Conservation (phyloP, 179 eudicot species). For the Amaranthus tricolor region DNA sequence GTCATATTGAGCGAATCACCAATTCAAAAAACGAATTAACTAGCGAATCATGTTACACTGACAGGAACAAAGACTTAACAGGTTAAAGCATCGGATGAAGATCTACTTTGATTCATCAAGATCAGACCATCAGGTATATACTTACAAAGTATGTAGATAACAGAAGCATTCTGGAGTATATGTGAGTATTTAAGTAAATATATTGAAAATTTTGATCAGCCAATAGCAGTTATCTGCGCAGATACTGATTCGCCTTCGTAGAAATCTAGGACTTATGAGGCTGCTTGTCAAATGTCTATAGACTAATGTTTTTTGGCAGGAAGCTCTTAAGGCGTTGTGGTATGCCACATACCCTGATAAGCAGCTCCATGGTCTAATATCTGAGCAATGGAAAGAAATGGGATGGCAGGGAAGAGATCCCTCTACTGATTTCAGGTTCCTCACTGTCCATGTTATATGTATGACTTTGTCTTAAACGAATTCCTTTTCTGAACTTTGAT, state of each 20-base stretch:
- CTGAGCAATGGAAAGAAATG: slow-evolving; percentile 97
- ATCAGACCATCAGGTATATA: slow-evolving; percentile 61
- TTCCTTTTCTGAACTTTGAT: background rate
- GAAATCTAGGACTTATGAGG: background rate
- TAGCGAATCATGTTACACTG: too few relatives aligned
- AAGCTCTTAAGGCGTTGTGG: slow-evolving; percentile 79
- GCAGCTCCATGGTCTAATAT: slow-evolving; percentile 59
- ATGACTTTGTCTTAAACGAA: background rate
- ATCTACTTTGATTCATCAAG: slow-evolving; percentile 61
- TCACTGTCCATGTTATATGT: background rate
- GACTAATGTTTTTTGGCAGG: slow-evolving; percentile 36
- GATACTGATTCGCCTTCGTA: background rate
- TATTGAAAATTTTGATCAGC: background rate
- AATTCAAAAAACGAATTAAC: too few relatives aligned
- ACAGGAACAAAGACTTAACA: slow-evolving; percentile 63
- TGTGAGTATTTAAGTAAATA: background rate
- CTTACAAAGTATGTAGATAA: background rate
- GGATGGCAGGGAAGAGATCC: slow-evolving; percentile 97
- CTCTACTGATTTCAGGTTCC: slow-evolving; percentile 88
- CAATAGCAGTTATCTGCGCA: background rate
- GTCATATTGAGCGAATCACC: too few relatives aligned
- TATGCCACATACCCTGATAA: slow-evolving; percentile 66
- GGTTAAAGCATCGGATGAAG: slow-evolving; percentile 69
- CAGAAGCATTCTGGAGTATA: background rate
- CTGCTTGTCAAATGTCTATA: background rate